These are phyloP conservation scores for Circinella umbellata DNA, from an alignment of 371 early-diverging fungal species.

Conservation along the genomic window DNA sequence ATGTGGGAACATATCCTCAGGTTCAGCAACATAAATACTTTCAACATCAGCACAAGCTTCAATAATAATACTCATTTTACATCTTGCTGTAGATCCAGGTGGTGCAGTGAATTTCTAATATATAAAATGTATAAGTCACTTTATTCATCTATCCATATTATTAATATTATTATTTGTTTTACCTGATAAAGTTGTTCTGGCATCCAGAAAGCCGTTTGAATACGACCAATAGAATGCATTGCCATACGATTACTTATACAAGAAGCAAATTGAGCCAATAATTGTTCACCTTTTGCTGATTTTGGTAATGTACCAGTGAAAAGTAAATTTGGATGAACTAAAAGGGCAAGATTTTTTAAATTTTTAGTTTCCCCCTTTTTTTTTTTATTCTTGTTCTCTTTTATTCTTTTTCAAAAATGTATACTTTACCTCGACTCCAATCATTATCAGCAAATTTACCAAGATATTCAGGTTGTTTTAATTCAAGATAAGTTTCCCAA, in stretches of 20 bases:
- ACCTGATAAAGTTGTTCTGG: conserved; percentile 38
- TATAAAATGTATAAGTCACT: background rate
- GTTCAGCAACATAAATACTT: conserved; percentile 23
- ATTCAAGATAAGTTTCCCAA: conserved; percentile 46
- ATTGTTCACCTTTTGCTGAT: conserved; percentile 43
- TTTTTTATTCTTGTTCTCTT: no score
- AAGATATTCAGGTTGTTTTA: conserved; percentile 39
- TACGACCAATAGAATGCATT: conserved; percentile 46
- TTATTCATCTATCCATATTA: background rate
- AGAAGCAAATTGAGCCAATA: conserved; percentile 46
- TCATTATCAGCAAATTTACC: conserved; percentile 31
- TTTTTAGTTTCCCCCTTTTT: background rate
- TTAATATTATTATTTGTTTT: background rate
- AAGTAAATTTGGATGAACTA: conserved; percentile 43
- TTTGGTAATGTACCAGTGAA: conserved; percentile 55
- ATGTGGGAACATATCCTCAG: conserved; percentile 36
- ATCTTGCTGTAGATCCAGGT: conserved; percentile 35
- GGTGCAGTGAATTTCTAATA: conserved; percentile 44
- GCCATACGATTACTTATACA: conserved; percentile 52
- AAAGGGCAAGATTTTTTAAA: background rate
- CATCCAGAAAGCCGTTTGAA: conserved; percentile 56
- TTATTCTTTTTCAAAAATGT: no score
- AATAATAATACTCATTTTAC: conserved; percentile 51
- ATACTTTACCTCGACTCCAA: conserved; percentile 42
- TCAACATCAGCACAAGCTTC: conserved; percentile 42